Evolutionary conservation across 2,329 filamentous ascomycete species (phyloP).

Genomic region (Aspergillus novofumigatus): DNA sequence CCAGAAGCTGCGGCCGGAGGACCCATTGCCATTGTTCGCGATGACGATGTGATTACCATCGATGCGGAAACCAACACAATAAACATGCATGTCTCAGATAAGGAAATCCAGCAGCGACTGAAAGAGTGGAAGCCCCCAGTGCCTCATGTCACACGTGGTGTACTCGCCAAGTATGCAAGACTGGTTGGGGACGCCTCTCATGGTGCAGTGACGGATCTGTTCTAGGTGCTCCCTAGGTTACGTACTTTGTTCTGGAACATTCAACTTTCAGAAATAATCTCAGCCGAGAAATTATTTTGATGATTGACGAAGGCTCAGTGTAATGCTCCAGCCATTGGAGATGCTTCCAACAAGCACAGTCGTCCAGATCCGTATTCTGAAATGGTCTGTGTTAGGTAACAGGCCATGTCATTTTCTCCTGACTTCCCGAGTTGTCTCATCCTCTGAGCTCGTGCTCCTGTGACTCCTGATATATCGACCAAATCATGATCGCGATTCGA

Average conservation of each 20-base stretch:
- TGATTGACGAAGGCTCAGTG: background rate
- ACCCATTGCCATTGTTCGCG: conserved; percentile 74
- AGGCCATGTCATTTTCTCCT: background rate
- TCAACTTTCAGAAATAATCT: background rate
- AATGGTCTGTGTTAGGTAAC: background rate
- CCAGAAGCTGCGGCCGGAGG: conserved; percentile 88
- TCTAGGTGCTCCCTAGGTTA: conserved; percentile 31
- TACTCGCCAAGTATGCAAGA: conserved; percentile 82
- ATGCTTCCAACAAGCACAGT: background rate
- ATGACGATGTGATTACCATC: conserved; percentile 82
- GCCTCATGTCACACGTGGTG: conserved; percentile 72
- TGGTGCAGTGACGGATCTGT: conserved; percentile 82
- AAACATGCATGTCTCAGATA: conserved; percentile 67
- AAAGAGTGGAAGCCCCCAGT: conserved; percentile 66
- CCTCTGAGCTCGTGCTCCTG: background rate
- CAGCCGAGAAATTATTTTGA: background rate
- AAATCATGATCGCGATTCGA: background rate
- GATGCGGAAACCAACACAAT: conserved; percentile 72
- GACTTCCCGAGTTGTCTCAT: background rate
- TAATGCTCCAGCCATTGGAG: background rate
- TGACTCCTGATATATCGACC: background rate
- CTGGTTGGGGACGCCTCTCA: conserved; percentile 89
- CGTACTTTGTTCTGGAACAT: background rate
- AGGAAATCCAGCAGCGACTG: conserved; percentile 64
- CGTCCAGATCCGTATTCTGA: background rate